phyloP scores from a whole-genome alignment of 2,329 filamentous ascomycete species.

The Alternaria infectoria region DNA sequence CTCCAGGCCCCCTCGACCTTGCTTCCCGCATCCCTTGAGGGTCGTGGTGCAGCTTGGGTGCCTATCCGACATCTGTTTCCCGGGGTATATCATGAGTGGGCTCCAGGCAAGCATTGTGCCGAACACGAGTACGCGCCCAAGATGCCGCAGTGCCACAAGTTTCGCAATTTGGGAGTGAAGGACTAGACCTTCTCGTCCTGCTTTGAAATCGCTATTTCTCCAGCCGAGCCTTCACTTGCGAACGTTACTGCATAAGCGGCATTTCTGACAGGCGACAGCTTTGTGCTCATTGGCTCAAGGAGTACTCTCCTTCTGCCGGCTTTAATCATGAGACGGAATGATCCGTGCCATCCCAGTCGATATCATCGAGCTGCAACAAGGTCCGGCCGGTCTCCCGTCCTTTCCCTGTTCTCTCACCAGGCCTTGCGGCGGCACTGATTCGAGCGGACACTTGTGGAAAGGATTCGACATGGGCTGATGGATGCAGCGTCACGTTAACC shows the following conservation, averaged over 20 bases:
- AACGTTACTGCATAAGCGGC: constrained; percentile 51
- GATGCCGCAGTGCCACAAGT: constrained; percentile 28
- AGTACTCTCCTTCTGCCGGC: constrained; percentile 35
- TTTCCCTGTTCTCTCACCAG: constrained; percentile 33
- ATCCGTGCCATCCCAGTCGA: constrained; percentile 40
- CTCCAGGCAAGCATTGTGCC: constrained; percentile 18
- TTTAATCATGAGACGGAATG: constrained; percentile 33
- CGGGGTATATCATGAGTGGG: background rate
- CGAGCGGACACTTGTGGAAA: constrained; percentile 37
- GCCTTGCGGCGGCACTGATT: constrained; percentile 33
- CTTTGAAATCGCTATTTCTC: constrained; percentile 43
- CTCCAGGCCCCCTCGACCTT: constrained; percentile 48
- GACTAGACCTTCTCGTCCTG: constrained; percentile 22
- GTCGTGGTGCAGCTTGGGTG: constrained; percentile 35
- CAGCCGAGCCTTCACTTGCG: constrained; percentile 41
- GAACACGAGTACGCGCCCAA: constrained; percentile 21
- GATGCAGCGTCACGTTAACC: constrained; percentile 33
- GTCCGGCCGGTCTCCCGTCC: constrained; percentile 39
- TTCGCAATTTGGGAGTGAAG: constrained; percentile 23
- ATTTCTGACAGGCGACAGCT: constrained; percentile 31
- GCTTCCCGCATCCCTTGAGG: constrained; percentile 48
- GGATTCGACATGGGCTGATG: constrained; percentile 47
- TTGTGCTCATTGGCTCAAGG: constrained; percentile 34
- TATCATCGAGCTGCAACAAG: constrained; percentile 32
- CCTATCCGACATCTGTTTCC: constrained; percentile 15